phyloP scores from a whole-genome alignment of 306 rosid species.

The Gynostemma pentaphyllum region DNA sequence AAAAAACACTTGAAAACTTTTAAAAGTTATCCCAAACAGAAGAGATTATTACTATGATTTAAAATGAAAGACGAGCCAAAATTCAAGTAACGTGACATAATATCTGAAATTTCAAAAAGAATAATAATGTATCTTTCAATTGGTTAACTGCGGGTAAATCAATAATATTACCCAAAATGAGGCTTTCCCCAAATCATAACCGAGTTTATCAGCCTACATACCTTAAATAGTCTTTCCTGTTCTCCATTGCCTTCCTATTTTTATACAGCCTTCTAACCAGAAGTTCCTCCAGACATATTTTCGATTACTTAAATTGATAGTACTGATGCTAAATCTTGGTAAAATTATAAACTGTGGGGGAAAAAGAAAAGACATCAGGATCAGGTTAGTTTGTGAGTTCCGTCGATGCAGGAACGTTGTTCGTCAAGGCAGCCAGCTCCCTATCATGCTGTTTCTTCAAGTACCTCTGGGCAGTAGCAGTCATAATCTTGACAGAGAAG shows the following conservation, averaged over 20 bases:
- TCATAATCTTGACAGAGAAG: constrained; percentile 81
- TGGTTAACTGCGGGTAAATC: constrained; percentile 24
- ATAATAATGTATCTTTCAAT: constrained; percentile 24
- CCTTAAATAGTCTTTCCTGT: constrained; percentile 5
- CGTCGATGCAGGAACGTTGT: constrained; percentile 7
- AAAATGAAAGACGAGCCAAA: background rate
- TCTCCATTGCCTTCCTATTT: constrained; percentile 17
- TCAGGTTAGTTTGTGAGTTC: background rate
- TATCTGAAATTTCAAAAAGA: constrained; percentile 43
- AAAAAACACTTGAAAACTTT: no score
- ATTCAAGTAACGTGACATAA: background rate
- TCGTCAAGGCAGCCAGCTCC: constrained; percentile 33
- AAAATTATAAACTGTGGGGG: background rate
- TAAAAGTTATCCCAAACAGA: no score
- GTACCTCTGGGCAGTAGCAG: constrained; percentile 70
- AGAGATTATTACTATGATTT: no score
- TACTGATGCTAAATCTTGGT: constrained; percentile 1
- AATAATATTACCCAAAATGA: constrained; percentile 35
- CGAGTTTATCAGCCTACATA: constrained; percentile 2
- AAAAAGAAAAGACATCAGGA: background rate
- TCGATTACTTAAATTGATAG: background rate
- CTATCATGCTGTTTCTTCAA: constrained; percentile 63
- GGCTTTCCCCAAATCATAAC: constrained; percentile 26
- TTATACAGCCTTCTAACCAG: constrained; percentile 35
- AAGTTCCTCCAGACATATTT: constrained; percentile 9